These are phyloP conservation scores for Pseudogymnoascus sp. DNA, from an alignment of 2,329 filamentous ascomycete species.

Conservation along the genomic window DNA sequence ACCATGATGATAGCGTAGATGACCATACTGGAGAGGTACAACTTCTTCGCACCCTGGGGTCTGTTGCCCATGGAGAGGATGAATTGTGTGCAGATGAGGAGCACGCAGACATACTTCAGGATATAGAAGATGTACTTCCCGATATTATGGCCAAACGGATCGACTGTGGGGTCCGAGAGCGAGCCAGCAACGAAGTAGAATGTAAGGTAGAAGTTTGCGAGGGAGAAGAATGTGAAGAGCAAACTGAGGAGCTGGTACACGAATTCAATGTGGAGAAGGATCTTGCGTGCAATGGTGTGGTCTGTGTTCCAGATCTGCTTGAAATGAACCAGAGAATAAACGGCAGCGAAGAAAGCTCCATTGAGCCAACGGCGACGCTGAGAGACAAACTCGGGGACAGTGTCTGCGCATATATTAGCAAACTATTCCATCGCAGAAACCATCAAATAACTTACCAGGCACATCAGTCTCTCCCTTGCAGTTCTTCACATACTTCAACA, in stretches of 20 bases:
- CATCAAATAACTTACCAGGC: constrained; percentile 56
- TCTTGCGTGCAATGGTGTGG: constrained; percentile 80
- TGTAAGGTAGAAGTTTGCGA: constrained; percentile 97
- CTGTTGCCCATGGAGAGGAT: constrained; percentile 94
- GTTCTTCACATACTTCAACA: constrained; percentile 94
- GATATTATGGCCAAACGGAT: constrained; percentile 86
- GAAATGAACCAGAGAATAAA: constrained; percentile 94
- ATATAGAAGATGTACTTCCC: constrained; percentile 80
- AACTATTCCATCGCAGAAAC: not conserved
- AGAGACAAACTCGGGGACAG: constrained; percentile 93
- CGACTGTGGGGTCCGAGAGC: constrained; percentile 66
- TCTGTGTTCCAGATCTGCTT: constrained; percentile 89
- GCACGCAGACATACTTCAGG: constrained; percentile 73
- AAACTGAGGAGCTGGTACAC: constrained; percentile 90
- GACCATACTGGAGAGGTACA: constrained; percentile 82
- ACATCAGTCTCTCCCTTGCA: constrained; percentile 98
- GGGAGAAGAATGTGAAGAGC: constrained; percentile 93
- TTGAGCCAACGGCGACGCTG: constrained; percentile 96
- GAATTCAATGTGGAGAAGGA: constrained; percentile 90
- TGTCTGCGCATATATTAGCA: constrained; percentile 45
- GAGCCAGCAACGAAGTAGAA: constrained; percentile 98
- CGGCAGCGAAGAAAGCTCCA: constrained; percentile 95
- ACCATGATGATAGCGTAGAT: constrained; percentile 91
- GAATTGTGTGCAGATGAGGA: constrained; percentile 91
- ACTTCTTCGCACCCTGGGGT: constrained; percentile 84